phyloP scores from a whole-genome alignment of 1,139 yeast genomes.

The Pichia sp. region DNA sequence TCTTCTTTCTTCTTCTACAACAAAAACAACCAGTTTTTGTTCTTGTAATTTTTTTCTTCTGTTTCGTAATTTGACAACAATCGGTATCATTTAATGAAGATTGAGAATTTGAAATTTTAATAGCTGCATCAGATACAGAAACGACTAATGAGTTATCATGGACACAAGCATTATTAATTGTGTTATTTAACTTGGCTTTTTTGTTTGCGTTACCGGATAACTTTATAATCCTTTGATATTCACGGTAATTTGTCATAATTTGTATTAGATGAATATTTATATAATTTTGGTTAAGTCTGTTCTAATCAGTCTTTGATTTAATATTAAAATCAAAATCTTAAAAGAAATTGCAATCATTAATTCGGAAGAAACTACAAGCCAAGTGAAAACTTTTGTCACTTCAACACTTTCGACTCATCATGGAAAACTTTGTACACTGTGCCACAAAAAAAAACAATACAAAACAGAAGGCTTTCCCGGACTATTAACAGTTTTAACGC shows the following conservation, averaged over 20 bases:
- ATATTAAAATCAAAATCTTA: too few relatives aligned
- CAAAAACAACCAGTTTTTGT: constrained; percentile 35
- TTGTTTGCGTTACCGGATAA: constrained; percentile 1
- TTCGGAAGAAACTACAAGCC: too few relatives aligned
- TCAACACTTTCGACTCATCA: too few relatives aligned
- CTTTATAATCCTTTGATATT: constrained; percentile 25
- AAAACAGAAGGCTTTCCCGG: too few relatives aligned
- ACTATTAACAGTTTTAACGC: too few relatives aligned
- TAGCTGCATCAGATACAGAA: neutral
- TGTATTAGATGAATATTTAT: too few relatives aligned
- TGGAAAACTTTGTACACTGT: too few relatives aligned
- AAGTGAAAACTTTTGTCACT: too few relatives aligned
- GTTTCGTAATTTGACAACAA: constrained; percentile 4
- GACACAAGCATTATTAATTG: neutral
- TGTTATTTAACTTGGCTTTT: neutral
- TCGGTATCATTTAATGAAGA: neutral
- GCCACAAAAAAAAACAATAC: too few relatives aligned
- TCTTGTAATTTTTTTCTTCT: constrained; percentile 30
- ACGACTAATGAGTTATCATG: neutral
- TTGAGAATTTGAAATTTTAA: neutral
- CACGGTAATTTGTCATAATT: constrained; percentile 29
- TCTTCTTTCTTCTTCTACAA: constrained; percentile 48
- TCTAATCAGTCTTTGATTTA: neutral
- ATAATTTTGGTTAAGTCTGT: too few relatives aligned
- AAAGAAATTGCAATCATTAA: too few relatives aligned